Evolutionary conservation across 176 grass and related monocot genomes (phyloP).

Genomic region (Luzula sylvatica): DNA sequence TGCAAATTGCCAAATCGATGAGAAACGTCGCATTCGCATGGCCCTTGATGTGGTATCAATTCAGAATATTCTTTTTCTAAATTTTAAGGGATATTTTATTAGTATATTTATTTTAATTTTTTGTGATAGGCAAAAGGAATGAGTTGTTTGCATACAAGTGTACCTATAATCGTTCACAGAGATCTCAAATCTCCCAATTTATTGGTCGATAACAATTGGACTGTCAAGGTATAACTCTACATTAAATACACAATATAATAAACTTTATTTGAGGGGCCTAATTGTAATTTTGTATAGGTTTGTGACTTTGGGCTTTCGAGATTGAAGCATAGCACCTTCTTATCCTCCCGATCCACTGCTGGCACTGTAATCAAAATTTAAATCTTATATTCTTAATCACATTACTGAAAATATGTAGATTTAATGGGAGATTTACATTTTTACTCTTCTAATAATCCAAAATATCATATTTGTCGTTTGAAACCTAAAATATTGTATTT

Average conservation of each 20-base stretch:
- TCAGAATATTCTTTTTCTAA: no score
- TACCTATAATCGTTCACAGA: constrained; percentile 90
- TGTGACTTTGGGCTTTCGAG: constrained; percentile 98
- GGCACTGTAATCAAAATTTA: constrained; percentile 57
- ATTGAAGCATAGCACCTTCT: constrained; percentile 95
- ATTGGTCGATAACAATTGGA: constrained; percentile 98
- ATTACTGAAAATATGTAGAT: no score
- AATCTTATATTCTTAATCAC: no score
- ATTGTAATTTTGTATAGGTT: constrained; percentile 43
- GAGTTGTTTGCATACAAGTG: constrained; percentile 93
- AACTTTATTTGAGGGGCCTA: not conserved
- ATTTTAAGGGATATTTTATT: not conserved
- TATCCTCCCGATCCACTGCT: constrained; percentile 98
- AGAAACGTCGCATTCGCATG: constrained; percentile 96
- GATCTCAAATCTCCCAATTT: constrained; percentile 99
- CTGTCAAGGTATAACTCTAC: constrained; percentile 61
- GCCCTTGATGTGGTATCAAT: constrained; percentile 90
- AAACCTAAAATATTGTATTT: no score
- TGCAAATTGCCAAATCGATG: constrained; percentile 90
- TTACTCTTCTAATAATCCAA: no score
- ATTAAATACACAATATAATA: constrained; percentile 23
- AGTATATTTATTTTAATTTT: constrained; percentile 13
- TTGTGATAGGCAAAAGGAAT: constrained; percentile 86
- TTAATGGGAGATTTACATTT: constrained; percentile 35
- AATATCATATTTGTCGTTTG: no score